A percentile compares a stretch with the other conserved stretches of the same genome.
These are phyloP conservation scores for Daldinia concentrica DNA, from an alignment of 495 filamentous ascomycete species.

Conservation along the genomic window DNA sequence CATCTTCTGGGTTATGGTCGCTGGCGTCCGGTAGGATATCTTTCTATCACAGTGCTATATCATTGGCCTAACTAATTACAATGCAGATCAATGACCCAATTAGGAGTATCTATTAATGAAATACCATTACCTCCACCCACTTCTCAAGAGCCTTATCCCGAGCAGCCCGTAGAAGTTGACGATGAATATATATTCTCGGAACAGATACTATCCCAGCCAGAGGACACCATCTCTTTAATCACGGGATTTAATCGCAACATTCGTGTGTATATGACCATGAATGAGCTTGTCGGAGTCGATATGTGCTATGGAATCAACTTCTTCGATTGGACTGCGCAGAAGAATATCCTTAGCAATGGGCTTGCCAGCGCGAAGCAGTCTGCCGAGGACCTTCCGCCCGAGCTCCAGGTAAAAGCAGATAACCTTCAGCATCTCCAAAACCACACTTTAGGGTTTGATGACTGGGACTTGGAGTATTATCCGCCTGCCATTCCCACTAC, in stretches of 20 bases:
- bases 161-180: conserved; percentile 80
- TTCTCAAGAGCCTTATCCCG: conserved; percentile 76
- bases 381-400: conserved; percentile 66
- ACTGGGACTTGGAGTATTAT: conserved; percentile 49
- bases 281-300: conserved; percentile 72
- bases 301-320: conserved; percentile 75
- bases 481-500: conserved; percentile 47
- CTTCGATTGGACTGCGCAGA: conserved; percentile 76
- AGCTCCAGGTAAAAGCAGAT: conserved; percentile 63
- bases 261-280: conserved; percentile 75
- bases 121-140: conserved; percentile 76
- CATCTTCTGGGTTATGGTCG: conserved; percentile 80
- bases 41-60: conserved; percentile 1
- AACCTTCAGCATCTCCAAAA: conserved; percentile 35
- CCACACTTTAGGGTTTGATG: conserved; percentile 42
- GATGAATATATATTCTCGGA: conserved; percentile 75
- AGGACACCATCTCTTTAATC: conserved; percentile 67
- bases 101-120: conserved; percentile 71
- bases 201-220: conserved; percentile 70
- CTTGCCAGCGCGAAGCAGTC: conserved; percentile 68
- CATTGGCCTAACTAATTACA: conserved; percentile 10
- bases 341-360: conserved; percentile 67
- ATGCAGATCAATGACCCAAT: conserved; percentile 69
- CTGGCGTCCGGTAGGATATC: conserved; percentile 64
- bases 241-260: conserved; percentile 82